Evolutionary conservation across 1,139 yeast species (phyloP).

Genomic region (Suhomyces choctaworum): DNA sequence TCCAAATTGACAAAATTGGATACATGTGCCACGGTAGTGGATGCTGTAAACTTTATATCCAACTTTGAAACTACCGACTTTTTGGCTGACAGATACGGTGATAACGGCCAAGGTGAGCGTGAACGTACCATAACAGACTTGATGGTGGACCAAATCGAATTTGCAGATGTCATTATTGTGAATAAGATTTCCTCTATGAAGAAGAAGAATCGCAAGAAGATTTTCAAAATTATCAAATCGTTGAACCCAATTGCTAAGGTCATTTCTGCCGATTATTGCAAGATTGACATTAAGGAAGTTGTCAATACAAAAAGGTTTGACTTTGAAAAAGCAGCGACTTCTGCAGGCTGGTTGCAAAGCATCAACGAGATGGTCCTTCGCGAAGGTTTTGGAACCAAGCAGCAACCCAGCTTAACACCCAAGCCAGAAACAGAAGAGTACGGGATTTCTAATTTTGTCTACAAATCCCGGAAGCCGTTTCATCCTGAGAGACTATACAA

Average conservation of each 20-base stretch:
- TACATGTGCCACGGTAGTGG: slow-evolving; percentile 50
- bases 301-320: slow-evolving; percentile 36
- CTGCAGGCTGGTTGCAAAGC: slow-evolving; percentile 51
- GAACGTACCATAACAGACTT: slow-evolving; percentile 47
- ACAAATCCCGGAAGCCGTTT: slow-evolving; percentile 40
- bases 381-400: slow-evolving; percentile 34
- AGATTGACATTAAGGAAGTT: slow-evolving; percentile 34
- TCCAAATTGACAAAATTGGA: slow-evolving; percentile 39
- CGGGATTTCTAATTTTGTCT: slow-evolving; percentile 45
- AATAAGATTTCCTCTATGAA: slow-evolving; percentile 35
- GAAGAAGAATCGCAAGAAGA: slow-evolving; percentile 24
- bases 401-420: slow-evolving; percentile 21
- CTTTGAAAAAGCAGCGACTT: slow-evolving; percentile 41
- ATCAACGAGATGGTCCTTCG: slow-evolving; percentile 39
- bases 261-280: slow-evolving; percentile 34
- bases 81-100: slow-evolving; percentile 40
- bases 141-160: slow-evolving; percentile 48
- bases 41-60: slow-evolving; percentile 38
- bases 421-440: slow-evolving; percentile 39
- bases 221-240: slow-evolving; percentile 29
- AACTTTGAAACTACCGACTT: slow-evolving; percentile 46
- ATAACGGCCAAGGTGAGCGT: slow-evolving; percentile 37
- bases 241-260: slow-evolving; percentile 45
- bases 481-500: slow-evolving; percentile 44
- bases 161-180: slow-evolving; percentile 42